A percentile compares a stretch with the other conserved stretches of the same genome.
Conservation (phyloP, 2,329 filamentous ascomycete genomes). For the Thielaviopsis musarum region DNA sequence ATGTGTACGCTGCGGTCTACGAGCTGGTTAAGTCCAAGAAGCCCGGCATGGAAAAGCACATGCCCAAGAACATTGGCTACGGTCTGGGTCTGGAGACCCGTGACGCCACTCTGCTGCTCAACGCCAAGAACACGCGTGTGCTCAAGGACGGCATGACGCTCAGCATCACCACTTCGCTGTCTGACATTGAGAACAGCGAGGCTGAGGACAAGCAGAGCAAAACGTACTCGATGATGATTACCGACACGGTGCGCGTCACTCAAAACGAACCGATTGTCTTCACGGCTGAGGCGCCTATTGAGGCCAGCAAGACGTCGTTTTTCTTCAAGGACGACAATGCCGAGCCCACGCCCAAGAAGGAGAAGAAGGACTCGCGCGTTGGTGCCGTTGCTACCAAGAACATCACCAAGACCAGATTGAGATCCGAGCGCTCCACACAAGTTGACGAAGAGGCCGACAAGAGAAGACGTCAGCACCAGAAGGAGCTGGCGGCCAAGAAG, state of each 20-base stretch:
- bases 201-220: slow-evolving; percentile 83
- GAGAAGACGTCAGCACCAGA: slow-evolving; percentile 78
- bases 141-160: slow-evolving; percentile 97
- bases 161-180: slow-evolving; percentile 75
- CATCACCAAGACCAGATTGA: slow-evolving; percentile 82
- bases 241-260: slow-evolving; percentile 83
- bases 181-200: slow-evolving; percentile 71
- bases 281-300: slow-evolving; percentile 80
- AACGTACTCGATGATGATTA: slow-evolving; percentile 75
- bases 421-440: slow-evolving; percentile 77
- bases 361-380: slow-evolving; percentile 68
- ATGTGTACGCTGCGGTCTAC: slow-evolving; percentile 80
- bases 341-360: slow-evolving; percentile 73
- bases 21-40: slow-evolving; percentile 72
- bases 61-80: slow-evolving; percentile 79
- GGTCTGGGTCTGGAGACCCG: slow-evolving; percentile 86
- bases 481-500: slow-evolving; percentile 72
- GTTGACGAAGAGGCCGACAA: slow-evolving; percentile 81
- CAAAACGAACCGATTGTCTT: slow-evolving; percentile 69
- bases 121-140: slow-evolving; percentile 65
- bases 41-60: slow-evolving; percentile 88
- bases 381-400: slow-evolving; percentile 87
- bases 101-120: slow-evolving; percentile 69
- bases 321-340: slow-evolving; percentile 96
- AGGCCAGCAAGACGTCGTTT: slow-evolving; percentile 89